Evolutionary conservation across 2,329 filamentous ascomycete genomes (phyloP).

Genomic region (Claviceps monticola): DNA sequence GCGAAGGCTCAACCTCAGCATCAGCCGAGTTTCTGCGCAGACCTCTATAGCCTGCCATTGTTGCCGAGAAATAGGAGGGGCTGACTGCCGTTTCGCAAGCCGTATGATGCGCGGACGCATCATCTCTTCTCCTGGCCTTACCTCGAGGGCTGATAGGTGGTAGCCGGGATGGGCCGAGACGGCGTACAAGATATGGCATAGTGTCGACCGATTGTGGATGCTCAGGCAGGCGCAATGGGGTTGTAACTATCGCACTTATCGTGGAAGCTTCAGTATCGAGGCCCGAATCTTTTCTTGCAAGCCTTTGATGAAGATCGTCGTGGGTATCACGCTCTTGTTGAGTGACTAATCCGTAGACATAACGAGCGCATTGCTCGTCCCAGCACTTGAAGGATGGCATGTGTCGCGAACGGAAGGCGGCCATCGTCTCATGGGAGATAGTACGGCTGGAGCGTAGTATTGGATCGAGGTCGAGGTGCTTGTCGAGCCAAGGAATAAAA

Average conservation of each 20-base stretch:
- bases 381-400: constrained; percentile 35
- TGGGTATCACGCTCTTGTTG: constrained; percentile 38
- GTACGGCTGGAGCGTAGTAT: constrained; percentile 20
- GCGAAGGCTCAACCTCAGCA: constrained; percentile 34
- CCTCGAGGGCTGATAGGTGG: constrained; percentile 7
- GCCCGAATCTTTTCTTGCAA: constrained; percentile 30
- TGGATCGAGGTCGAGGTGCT: constrained; percentile 35
- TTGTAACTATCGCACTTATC: constrained; percentile 1
- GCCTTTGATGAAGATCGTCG: constrained; percentile 28
- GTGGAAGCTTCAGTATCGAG: constrained; percentile 21
- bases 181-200: neutral
- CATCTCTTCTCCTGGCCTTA: constrained; percentile 5
- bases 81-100: neutral
- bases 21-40: constrained; percentile 27
- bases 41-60: neutral
- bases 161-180: constrained; percentile 2
- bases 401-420: constrained; percentile 1
- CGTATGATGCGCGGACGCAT: constrained; percentile 3
- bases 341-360: constrained; percentile 42
- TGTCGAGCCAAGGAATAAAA: constrained; percentile 38
- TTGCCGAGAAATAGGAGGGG: too few relatives aligned
- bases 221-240: neutral
- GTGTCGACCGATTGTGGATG: neutral
- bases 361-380: constrained; percentile 40
- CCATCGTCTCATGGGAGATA: constrained; percentile 1